Conservation (phyloP, 805 yeast species). For the Cyberlindnera saturnus region DNA sequence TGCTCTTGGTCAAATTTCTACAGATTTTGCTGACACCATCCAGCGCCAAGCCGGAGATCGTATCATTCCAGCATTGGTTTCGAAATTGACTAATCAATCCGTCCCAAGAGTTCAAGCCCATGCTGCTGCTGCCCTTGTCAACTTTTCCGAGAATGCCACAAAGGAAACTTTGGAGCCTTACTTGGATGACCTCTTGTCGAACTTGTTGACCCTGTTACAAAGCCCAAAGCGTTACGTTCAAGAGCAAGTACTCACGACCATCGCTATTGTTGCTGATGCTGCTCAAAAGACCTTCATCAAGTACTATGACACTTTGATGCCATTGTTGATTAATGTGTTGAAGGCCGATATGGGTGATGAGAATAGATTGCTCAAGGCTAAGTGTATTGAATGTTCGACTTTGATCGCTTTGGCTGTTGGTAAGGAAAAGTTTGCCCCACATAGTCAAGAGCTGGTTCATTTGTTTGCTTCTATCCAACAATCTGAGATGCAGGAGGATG, state of each 20-base stretch:
- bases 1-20: conserved; percentile 93
- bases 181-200: conserved; percentile 71
- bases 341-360: conserved; percentile 74
- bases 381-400: conserved; percentile 93
- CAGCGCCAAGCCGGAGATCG: conserved; percentile 76
- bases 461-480: conserved; percentile 69
- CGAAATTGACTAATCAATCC: conserved; percentile 64
- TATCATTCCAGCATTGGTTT: conserved; percentile 82
- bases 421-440: conserved; percentile 74
- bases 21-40: conserved; percentile 88
- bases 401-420: conserved; percentile 94
- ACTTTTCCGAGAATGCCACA: conserved; percentile 87
- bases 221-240: conserved; percentile 90
- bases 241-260: conserved; percentile 94
- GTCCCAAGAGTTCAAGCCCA: conserved; percentile 95
- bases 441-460: conserved; percentile 66
- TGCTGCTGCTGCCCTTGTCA: conserved; percentile 97
- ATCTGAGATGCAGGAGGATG: conserved; percentile 56
- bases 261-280: conserved; percentile 95
- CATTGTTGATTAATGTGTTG: conserved; percentile 72
- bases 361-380: conserved; percentile 76
- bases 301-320: conserved; percentile 94
- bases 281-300: conserved; percentile 84
- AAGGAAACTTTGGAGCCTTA: conserved; percentile 90
- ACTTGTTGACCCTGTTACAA: conserved; percentile 69